These are phyloP conservation scores for Sporothrix pseudoabietina DNA, from an alignment of 2,329 filamentous ascomycete species.

Conservation along the genomic window DNA sequence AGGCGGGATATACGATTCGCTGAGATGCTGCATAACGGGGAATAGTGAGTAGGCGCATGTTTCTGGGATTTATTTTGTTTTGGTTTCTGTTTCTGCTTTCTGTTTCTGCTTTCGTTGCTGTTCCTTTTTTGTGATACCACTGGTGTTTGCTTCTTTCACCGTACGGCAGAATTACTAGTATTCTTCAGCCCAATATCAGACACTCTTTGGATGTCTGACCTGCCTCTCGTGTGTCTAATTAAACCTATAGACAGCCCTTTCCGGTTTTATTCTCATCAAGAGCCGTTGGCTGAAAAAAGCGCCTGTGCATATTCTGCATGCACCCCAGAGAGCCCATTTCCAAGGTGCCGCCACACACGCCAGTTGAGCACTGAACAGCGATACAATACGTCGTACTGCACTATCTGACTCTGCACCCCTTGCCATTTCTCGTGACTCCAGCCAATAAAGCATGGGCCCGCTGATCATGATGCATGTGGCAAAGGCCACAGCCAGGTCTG, in stretches of 20 bases:
- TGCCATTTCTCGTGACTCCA: not conserved
- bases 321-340: conserved; percentile 3
- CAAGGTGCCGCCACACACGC: conserved; percentile 1
- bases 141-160: not conserved
- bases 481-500: not conserved
- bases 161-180: not conserved
- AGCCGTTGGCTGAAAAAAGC: not conserved
- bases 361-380: too few species aligned
- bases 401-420: not conserved
- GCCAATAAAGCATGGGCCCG: conserved; percentile 12
- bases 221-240: not conserved
- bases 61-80: not conserved
- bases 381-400: too few species aligned
- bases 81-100: not conserved
- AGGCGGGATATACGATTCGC: conserved; percentile 22
- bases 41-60: not conserved
- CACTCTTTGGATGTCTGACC: not conserved
- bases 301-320: conserved; percentile 8
- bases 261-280: not conserved
- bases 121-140: conserved; percentile 5
- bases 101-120: not conserved
- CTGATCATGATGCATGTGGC: not conserved
- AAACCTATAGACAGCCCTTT: not conserved
- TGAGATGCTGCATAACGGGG: not conserved
- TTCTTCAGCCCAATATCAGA: not conserved